Evolutionary conservation across 441 rosid genomes (phyloP), one percentile per base, ranked within the genome.

Genomic region (Arabidopsis lyrata): DNA sequence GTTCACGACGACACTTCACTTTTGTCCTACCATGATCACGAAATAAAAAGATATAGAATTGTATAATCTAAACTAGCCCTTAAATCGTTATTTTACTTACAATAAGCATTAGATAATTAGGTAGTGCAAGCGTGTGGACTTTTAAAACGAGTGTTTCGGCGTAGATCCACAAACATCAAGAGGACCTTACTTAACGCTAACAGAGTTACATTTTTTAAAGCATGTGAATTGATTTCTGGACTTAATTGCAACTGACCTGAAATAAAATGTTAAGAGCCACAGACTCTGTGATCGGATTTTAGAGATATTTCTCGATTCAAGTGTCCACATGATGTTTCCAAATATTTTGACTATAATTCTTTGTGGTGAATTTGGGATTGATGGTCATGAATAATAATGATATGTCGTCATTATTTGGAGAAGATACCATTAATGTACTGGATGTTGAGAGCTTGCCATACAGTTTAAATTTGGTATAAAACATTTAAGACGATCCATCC

Each of bases 51-150:
- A 53, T 22, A 24, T 47, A 68, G 55, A 27, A 20, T 76, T 55
- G 2, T 38, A 36, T 47, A 63, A 47, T 53, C 34, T 54, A 36
- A 69, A 31, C 39, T 29, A 38, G 1, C 61, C 18, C 54, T 56
- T 76, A 38, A 76, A 45, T n/a, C 54, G 48, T 56, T 70, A 48
- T 29, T 63, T 13, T 55, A 45, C 66, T 10, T 63, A 39, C 29
- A 55, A 11, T 55, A 55, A 69, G 52, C 64, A 76, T 55, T 76
- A 63, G 1, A 47, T 47, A 56, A 76, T 69, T 76, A 63, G 62
- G 66, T 70, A 48, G 61, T 70, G 79, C 79, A 76, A 76, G 75
- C 79, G 75, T 76, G 79, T 76, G 79, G 75, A 76, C 79, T 76
- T 76, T 48, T 14, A 70, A 70, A 56, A 70, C 62, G 71, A 57